Conservation (phyloP, 805 yeast species). For the Saccharomycopsis lassenensis region DNA sequence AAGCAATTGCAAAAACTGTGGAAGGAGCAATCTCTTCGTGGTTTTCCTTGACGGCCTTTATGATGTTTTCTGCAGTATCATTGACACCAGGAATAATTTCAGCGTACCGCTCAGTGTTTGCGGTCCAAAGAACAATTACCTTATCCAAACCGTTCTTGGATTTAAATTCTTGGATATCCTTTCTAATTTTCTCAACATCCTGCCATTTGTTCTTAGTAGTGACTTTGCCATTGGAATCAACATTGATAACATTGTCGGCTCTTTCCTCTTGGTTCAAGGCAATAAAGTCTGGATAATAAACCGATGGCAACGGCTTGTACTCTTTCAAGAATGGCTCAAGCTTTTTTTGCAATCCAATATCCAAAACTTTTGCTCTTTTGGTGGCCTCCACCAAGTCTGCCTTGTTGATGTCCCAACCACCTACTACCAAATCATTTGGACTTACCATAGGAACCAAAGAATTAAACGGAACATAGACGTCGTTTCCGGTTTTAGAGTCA, state of each 20-base stretch:
- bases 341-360: constrained; percentile 70
- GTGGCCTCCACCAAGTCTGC: constrained; percentile 65
- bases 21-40: constrained; percentile 86
- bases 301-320: constrained; percentile 65
- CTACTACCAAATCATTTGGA: constrained; percentile 82
- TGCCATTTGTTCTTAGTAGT: constrained; percentile 65
- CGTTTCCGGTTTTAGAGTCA: constrained; percentile 62
- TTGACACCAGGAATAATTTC: constrained; percentile 70
- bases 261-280: constrained; percentile 90
- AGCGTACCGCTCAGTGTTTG: constrained; percentile 90
- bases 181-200: constrained; percentile 79
- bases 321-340: constrained; percentile 52
- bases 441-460: constrained; percentile 76
- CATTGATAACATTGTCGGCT: constrained; percentile 76
- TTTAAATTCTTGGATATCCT: constrained; percentile 75
- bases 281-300: constrained; percentile 93
- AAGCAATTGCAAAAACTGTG: constrained; percentile 88
- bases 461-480: constrained; percentile 87
- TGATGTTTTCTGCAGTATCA: constrained; percentile 74
- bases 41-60: constrained; percentile 61
- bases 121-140: constrained; percentile 91
- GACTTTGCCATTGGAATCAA: constrained; percentile 37
- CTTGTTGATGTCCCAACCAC: constrained; percentile 91
- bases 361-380: constrained; percentile 79
- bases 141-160: constrained; percentile 61